Evolutionary conservation across 108 stramenopile species (phyloP).

Genomic region (Nitzschia sp.): DNA sequence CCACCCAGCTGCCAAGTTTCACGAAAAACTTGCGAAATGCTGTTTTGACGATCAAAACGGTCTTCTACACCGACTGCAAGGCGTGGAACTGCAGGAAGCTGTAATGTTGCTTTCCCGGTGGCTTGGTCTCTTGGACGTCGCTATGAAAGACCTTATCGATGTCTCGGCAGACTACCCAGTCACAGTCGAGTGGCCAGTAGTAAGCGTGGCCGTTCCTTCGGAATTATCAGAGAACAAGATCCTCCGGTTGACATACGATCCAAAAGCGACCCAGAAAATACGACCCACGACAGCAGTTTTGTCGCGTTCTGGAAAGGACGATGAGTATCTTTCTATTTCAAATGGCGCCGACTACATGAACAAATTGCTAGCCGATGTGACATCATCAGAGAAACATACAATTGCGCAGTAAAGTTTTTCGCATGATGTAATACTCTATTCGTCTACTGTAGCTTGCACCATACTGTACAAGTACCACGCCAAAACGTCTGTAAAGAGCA

Average conservation of each 20-base stretch:
- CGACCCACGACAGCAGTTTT: not conserved
- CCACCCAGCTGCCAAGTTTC: conserved; percentile 12
- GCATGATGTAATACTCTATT: too few species aligned
- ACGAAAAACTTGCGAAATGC: not conserved
- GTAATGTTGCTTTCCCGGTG: conserved; percentile 1
- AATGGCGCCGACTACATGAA: not conserved
- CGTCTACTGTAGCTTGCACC: too few species aligned
- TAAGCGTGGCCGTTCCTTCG: not conserved
- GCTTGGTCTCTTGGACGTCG: conserved; percentile 11
- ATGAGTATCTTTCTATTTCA: not conserved
- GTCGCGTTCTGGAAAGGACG: not conserved
- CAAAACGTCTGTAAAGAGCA: too few species aligned
- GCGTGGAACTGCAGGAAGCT: not conserved
- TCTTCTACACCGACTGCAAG: not conserved
- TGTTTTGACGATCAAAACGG: not conserved
- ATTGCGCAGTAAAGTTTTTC: too few species aligned
- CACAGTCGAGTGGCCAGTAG: not conserved
- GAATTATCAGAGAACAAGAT: too few species aligned
- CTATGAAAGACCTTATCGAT: not conserved
- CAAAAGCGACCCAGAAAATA: not conserved
- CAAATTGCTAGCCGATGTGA: not conserved
- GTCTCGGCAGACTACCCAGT: not conserved
- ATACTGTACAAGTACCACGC: too few species aligned
- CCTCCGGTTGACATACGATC: not conserved
- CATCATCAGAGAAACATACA: too few species aligned